Evolutionary conservation across 2,329 filamentous ascomycete species (phyloP), one percentile per base, ranked within the genome.

Genomic region (Teratosphaeria zuluensis): DNA sequence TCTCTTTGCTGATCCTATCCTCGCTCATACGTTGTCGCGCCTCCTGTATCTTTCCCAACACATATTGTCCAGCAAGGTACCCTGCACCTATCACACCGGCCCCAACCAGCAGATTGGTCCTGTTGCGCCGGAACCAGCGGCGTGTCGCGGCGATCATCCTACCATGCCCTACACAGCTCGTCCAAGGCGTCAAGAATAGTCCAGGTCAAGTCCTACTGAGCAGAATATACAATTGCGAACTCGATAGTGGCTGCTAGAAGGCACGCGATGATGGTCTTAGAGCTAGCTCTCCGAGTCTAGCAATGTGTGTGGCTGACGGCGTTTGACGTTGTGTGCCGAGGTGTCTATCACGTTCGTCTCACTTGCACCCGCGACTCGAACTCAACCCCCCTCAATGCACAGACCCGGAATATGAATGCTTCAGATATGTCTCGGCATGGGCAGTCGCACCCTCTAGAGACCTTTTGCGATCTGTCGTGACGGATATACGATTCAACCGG

Each of bases 11-110:
- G 72, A 96, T 95, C 69, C 91, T 86, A 70, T 97, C 94, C 74
- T 90, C 92, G 75, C 88, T 92, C 89, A 96, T 95, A 73, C 92
- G 91, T 81, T 96, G 91, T 65, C 92, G 86, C 67, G 92, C 91
- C 75, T 97, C 92, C 65, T 88, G 88, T 69, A 97, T 86, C 81
- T 96, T 97, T 69, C 83, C 84, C 70, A 96, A 75, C 65, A 96
- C 84, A 86, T 96, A 99, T 75, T 96, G 91, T 46, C 90, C 90
- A 58, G 89, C 92, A 61, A 96, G 78, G 76, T 99, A 99, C 65
- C 91, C 91, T 56, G 88, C 90, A 65, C 92, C 92, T 64, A 96
- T 77, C 65, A 97, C 83, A 64, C 92, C 91, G 60, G 89, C 85
- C 64, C 92, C 91, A 71, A 99, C 83, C 72, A 91, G 89, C 72